phyloP scores from a whole-genome alignment of 805 yeast species.

The Hemisphaericaspora nanyangensis region DNA sequence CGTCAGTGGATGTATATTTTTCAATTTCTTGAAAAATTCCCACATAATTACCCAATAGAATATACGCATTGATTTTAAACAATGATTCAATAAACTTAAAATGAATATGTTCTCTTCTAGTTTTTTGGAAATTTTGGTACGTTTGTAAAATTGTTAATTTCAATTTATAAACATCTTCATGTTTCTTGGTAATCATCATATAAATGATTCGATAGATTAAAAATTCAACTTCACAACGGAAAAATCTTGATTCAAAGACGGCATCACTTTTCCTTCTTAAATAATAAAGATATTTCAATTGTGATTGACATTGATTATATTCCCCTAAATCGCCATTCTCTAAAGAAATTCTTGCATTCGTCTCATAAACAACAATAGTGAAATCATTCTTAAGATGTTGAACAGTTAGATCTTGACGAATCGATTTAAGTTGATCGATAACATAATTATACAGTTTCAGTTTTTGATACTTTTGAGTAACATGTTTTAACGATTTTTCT shows the following conservation, averaged over 20 bases:
- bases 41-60: constrained; percentile 36
- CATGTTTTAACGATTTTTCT: constrained; percentile 50
- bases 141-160: constrained; percentile 13
- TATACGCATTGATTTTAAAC: constrained; percentile 15
- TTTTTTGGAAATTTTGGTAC: constrained; percentile 5
- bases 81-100: constrained; percentile 13
- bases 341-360: constrained; percentile 83
- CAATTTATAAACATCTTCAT: constrained; percentile 49
- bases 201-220: constrained; percentile 71
- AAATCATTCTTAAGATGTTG: constrained; percentile 80
- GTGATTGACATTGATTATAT: constrained; percentile 91
- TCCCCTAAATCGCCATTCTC: constrained; percentile 86
- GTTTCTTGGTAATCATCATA: constrained; percentile 67
- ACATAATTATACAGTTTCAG: constrained; percentile 60
- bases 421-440: constrained; percentile 86
- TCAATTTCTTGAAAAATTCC: constrained; percentile 39
- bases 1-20: constrained; percentile 7
- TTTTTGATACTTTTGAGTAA: constrained; percentile 45
- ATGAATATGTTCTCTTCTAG: constrained; percentile 11
- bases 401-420: constrained; percentile 90
- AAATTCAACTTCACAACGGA: constrained; percentile 51
- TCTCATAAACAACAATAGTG: constrained; percentile 75
- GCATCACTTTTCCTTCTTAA: constrained; percentile 23
- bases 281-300: constrained; percentile 61
- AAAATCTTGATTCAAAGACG: constrained; percentile 19